phyloP scores from a whole-genome alignment of 139 green algal genomes.

The Chlorokybus atmophyticus region DNA sequence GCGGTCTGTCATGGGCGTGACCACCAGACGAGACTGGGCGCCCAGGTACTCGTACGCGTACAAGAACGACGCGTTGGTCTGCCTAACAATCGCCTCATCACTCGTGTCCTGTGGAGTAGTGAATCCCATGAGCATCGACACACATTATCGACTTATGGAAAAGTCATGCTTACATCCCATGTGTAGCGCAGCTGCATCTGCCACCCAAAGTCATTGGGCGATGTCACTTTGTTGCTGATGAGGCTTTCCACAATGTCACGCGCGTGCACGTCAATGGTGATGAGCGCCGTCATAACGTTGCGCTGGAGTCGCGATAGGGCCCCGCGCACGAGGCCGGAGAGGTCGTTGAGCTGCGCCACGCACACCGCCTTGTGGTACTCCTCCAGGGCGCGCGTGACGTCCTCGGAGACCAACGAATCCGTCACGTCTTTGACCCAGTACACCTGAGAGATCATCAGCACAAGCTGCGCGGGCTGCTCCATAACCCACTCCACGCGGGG shows the following conservation, averaged over 20 bases:
- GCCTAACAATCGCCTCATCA: conserved; percentile 31
- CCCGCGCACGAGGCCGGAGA: conserved; percentile 17
- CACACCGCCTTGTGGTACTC: not conserved
- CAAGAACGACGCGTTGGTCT: conserved; percentile 56
- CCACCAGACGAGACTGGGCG: conserved; percentile 61
- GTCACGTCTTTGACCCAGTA: conserved; percentile 54
- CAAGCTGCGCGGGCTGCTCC: conserved; percentile 63
- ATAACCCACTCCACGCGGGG: conserved; percentile 56
- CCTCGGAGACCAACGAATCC: conserved; percentile 34
- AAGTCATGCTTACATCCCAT: conserved; percentile 35
- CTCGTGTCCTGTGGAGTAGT: not conserved
- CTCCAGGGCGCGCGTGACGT: conserved; percentile 12
- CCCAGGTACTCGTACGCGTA: conserved; percentile 85
- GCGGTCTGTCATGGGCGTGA: conserved; percentile 73
- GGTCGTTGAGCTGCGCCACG: conserved; percentile 45
- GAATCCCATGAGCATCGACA: too few relatives aligned
- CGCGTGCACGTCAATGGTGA: conserved; percentile 77
- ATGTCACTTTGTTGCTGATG: conserved; percentile 28
- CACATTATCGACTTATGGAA: too few relatives aligned
- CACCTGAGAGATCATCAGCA: conserved; percentile 60
- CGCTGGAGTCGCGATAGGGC: conserved; percentile 42
- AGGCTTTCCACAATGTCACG: conserved; percentile 59
- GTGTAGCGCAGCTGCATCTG: conserved; percentile 75
- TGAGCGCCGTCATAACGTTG: conserved; percentile 54
- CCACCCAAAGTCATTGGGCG: conserved; percentile 61